These are phyloP conservation scores for Escovopsis weberi DNA, from an alignment of 2,329 filamentous ascomycete species.

Conservation along the genomic window DNA sequence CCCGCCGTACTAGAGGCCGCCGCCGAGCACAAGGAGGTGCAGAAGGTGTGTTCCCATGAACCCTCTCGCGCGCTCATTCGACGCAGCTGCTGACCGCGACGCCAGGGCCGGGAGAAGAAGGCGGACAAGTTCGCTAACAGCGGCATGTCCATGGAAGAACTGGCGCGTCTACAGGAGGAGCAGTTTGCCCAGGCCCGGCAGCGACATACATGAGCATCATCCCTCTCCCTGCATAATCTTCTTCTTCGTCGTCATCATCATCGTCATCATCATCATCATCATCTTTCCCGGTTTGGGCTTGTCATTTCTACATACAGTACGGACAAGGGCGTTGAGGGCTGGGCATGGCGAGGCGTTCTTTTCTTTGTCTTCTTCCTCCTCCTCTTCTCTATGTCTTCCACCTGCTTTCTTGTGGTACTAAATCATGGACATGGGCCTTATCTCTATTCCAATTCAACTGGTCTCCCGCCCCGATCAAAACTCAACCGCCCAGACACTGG, in stretches of 20 bases:
- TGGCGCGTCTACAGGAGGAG: slow-evolving; percentile 78
- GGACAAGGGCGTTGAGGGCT: too few species aligned
- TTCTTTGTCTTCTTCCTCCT: neutral
- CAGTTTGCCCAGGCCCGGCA: slow-evolving; percentile 63
- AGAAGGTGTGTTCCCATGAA: slow-evolving; percentile 49
- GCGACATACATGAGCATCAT: slow-evolving; percentile 14
- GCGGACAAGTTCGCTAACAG: slow-evolving; percentile 94
- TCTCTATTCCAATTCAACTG: too few species aligned
- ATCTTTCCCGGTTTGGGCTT: neutral
- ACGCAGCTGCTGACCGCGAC: too few species aligned
- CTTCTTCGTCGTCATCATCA: too few species aligned
- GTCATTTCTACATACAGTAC: neutral
- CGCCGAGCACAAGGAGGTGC: slow-evolving; percentile 78
- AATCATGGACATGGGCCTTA: neutral
- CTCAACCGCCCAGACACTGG: too few species aligned
- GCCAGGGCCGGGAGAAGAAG: slow-evolving; percentile 84
- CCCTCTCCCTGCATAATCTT: too few species aligned
- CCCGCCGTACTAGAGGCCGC: slow-evolving; percentile 75
- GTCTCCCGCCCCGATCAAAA: too few species aligned
- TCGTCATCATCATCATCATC: neutral
- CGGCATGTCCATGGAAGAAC: slow-evolving; percentile 79
- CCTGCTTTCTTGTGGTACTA: neutral
- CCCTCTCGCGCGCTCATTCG: neutral
- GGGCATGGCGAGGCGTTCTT: neutral
- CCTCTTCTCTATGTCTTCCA: neutral